Evolutionary conservation across 352 stramenopile genomes (phyloP), one percentile per base, ranked within the genome.

Genomic region (Globisporangium camurandrum): DNA sequence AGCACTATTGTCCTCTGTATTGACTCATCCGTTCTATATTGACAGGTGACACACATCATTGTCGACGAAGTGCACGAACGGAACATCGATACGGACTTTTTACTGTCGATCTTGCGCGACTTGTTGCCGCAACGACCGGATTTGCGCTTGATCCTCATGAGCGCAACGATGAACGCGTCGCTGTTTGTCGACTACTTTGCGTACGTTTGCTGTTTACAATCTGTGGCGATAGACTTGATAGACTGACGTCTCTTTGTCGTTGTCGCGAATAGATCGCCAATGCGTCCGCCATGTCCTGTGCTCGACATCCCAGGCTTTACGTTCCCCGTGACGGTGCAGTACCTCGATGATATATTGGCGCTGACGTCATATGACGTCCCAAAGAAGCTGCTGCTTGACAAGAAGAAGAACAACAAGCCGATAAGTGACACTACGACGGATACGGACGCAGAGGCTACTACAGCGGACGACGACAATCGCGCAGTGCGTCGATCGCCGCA

Each of bases 31-130:
- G 11, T 51, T 3, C 34, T 7, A 24, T 40, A 8, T 14, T 19
- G 17, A 17, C 16, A 77, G 67, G 67, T 99, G 17, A 96, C 93
- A 16, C 96, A 99, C 61, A 84, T 99, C 49, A 88, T 99, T 44
- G 88, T 99, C n/a, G 97, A 99, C 69, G 96, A 99, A 69, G 95
- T 99, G 20, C 95, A 98, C 63, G 97, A 99, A 59, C 77, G 97
- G 30, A 95, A 97, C 50, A 77, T 99, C 17, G 95, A 98, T 66
- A 97, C 86, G 17, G 95, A 99, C 58, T 97, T 99, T 38, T 65
- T 98, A 23, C 74, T 98, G 19, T 90, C 95, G 20, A 86, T 98
- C 59, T 62, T 98, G 11, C 79, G 88, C 4, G 81, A 91, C 31
- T 41, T 93, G 54, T 51, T 94, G 17, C 76, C 74, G 3, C 63